Evolutionary conservation across 306 rosid genomes (phyloP).

Genomic region (Cicer cuneatum): DNA sequence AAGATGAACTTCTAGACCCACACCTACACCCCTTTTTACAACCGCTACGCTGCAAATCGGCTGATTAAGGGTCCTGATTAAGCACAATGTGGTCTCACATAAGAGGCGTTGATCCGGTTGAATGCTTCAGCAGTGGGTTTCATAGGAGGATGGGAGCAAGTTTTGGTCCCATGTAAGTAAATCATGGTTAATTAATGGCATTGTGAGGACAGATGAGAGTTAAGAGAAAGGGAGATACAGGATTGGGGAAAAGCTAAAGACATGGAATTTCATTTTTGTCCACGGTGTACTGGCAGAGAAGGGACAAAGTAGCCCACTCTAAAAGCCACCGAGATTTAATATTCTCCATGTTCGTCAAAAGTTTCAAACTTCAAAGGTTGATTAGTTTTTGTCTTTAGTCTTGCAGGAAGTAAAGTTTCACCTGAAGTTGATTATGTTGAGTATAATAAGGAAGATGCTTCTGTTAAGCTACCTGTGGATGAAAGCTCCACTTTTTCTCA

Average conservation of each 20-base stretch:
- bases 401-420: constrained; percentile 51
- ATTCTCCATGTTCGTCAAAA: constrained; percentile 4
- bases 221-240: not conserved
- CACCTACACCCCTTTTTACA: not conserved
- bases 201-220: not conserved
- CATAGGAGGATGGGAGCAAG: constrained; percentile 11
- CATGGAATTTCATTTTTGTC: not conserved
- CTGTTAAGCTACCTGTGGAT: constrained; percentile 43
- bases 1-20: constrained; percentile 5
- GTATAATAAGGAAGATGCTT: constrained; percentile 56
- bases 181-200: not conserved
- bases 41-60: not conserved
- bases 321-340: constrained; percentile 5
- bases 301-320: not conserved
- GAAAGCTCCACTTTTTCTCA: constrained; percentile 43
- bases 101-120: not conserved
- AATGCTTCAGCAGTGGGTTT: not conserved
- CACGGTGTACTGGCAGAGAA: not conserved
- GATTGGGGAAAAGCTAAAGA: not conserved
- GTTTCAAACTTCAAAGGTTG: constrained; percentile 34
- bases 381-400: constrained; percentile 55
- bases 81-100: not conserved
- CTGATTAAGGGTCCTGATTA: not conserved
- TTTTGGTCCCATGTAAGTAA: not conserved
- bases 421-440: constrained; percentile 53